Conservation (phyloP, 2,329 filamentous ascomycete species). For the Westerdykella aurantiaca region DNA sequence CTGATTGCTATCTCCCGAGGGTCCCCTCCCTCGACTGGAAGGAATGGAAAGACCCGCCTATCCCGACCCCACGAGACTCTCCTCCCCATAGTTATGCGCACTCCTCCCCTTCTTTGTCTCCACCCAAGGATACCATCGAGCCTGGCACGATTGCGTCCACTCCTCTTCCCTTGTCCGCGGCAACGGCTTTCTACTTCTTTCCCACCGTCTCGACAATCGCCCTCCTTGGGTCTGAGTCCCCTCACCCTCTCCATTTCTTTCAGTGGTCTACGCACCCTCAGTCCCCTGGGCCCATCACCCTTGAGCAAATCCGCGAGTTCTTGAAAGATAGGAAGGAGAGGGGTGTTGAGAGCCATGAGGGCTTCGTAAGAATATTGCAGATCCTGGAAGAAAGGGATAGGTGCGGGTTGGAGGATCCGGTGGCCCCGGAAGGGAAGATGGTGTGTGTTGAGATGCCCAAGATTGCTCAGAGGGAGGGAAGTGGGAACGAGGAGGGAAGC, state of each 20-base stretch:
- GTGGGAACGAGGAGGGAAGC: not conserved
- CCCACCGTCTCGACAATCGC: conserved; percentile 9
- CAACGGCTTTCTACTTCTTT: conserved; percentile 9
- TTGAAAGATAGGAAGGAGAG: conserved; percentile 2
- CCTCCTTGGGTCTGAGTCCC: not conserved
- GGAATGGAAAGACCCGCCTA: not conserved
- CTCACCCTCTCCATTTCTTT: conserved; percentile 5
- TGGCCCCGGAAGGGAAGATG: not conserved
- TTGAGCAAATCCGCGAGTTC: conserved; percentile 8
- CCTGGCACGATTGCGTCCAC: too few relatives aligned
- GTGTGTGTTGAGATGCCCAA: not conserved
- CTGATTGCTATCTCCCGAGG: not conserved
- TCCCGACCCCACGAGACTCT: not conserved
- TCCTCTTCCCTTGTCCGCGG: not conserved
- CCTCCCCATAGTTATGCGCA: conserved; percentile 1
- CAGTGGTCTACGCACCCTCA: conserved; percentile 8
- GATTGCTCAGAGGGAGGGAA: not conserved
- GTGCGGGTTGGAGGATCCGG: not conserved
- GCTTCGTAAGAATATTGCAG: not conserved
- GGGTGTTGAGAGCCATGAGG: not conserved
- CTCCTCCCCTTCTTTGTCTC: conserved; percentile 8
- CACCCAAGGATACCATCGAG: not conserved
- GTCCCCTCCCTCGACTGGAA: not conserved
- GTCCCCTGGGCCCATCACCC: conserved; percentile 3
- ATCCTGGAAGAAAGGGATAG: not conserved